Conservation (phyloP, 768 basidiomycete species). For the Phylloporus arenicola region DNA sequence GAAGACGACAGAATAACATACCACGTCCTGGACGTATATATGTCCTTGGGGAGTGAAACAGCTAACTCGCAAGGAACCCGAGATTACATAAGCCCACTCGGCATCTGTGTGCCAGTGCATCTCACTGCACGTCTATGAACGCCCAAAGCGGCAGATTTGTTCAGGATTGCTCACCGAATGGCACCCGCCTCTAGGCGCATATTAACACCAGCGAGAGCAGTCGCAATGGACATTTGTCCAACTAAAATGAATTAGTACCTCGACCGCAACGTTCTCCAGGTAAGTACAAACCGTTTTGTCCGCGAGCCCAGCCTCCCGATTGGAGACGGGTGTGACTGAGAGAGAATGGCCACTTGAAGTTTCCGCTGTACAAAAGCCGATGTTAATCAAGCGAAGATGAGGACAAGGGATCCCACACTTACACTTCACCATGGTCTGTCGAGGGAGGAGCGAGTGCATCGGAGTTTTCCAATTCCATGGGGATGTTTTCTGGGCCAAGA, state of each 20-base stretch:
- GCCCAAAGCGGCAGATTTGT: not conserved
- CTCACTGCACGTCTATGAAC: slow-evolving; percentile 27
- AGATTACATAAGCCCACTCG: slow-evolving; percentile 51
- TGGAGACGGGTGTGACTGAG: slow-evolving; percentile 56
- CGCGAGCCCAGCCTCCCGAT: slow-evolving; percentile 62
- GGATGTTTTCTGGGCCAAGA: slow-evolving; percentile 54
- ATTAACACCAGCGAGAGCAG: slow-evolving; percentile 35
- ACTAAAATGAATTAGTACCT: slow-evolving; percentile 23
- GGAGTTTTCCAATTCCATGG: slow-evolving; percentile 51
- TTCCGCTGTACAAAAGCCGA: slow-evolving; percentile 24
- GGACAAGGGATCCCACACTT: slow-evolving; percentile 16
- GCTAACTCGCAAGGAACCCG: slow-evolving; percentile 45
- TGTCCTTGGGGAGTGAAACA: slow-evolving; percentile 50
- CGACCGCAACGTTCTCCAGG: not conserved
- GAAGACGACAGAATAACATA: slow-evolving; percentile 26
- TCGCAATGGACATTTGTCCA: slow-evolving; percentile 36
- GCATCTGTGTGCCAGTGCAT: slow-evolving; percentile 41
- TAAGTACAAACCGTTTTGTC: slow-evolving; percentile 46
- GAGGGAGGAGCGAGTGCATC: slow-evolving; percentile 56
- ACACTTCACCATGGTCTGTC: slow-evolving; percentile 54
- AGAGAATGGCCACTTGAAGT: slow-evolving; percentile 62
- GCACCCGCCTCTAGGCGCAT: slow-evolving; percentile 41
- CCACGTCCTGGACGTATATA: slow-evolving; percentile 49
- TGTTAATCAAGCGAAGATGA: not conserved
- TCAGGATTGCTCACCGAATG: slow-evolving; percentile 29